These are phyloP conservation scores for Platismatia glauca DNA, from an alignment of 495 filamentous ascomycete species.

Conservation along the genomic window DNA sequence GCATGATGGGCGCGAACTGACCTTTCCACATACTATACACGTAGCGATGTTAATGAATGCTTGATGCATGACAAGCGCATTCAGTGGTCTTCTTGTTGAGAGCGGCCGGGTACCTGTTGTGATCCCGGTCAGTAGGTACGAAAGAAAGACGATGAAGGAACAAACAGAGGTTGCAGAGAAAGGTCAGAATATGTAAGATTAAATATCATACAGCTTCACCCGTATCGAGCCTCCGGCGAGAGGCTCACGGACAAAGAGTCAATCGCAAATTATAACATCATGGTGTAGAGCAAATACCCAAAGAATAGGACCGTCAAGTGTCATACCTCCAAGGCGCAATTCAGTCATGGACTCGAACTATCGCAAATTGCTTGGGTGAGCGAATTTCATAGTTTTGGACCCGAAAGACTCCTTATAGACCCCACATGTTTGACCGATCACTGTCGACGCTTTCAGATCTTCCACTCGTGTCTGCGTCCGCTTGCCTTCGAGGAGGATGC, in stretches of 20 bases:
- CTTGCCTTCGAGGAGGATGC: not conserved
- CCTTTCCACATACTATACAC: not conserved
- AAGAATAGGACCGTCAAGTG: too few relatives aligned
- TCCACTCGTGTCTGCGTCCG: not conserved
- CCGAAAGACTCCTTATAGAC: not conserved
- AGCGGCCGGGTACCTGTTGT: not conserved
- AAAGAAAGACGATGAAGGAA: constrained; percentile 19
- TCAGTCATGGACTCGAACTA: not conserved
- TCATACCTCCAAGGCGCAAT: not conserved
- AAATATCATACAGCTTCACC: constrained; percentile 66
- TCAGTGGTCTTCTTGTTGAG: not conserved
- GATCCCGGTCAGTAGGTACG: constrained; percentile 1
- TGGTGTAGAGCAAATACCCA: constrained; percentile 19
- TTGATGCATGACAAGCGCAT: not conserved
- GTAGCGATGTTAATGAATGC: not conserved
- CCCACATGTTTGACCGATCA: not conserved
- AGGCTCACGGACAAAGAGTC: constrained; percentile 69
- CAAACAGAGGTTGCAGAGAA: constrained; percentile 14
- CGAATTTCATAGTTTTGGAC: not conserved
- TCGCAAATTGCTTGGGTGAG: not conserved
- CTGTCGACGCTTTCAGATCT: not conserved
- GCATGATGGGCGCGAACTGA: not conserved
- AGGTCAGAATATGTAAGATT: constrained; percentile 96
- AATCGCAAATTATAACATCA: constrained; percentile 99
- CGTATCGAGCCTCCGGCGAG: constrained; percentile 81